Percentiles rank a stretch among this genome's conserved stretches.
phyloP scores from a whole-genome alignment of 208 protist genomes.

The Leishmania turanica region DNA sequence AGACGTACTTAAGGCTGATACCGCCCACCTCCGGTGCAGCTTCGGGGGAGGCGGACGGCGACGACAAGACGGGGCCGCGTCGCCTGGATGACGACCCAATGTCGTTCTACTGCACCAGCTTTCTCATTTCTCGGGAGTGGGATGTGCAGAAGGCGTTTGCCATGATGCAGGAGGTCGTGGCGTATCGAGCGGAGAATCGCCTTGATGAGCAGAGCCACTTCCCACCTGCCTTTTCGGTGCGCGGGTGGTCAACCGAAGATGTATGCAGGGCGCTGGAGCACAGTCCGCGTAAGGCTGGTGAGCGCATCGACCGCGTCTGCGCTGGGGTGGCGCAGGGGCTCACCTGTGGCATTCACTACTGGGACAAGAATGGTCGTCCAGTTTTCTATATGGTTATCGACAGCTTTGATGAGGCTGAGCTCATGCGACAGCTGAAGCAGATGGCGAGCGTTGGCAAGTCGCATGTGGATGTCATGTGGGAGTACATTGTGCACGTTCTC shows the following conservation, averaged over 20 bases:
- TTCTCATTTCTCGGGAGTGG: constrained; percentile 56
- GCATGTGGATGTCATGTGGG: constrained; percentile 38
- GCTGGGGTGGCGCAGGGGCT: constrained; percentile 25
- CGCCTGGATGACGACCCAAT: constrained; percentile 16
- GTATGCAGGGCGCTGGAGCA: constrained; percentile 13
- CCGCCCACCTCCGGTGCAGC: not conserved
- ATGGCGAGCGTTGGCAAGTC: constrained; percentile 36
- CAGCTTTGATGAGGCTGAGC: constrained; percentile 19
- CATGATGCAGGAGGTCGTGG: constrained; percentile 43
- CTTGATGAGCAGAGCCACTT: constrained; percentile 45
- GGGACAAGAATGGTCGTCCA: constrained; percentile 61
- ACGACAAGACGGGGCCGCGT: not conserved
- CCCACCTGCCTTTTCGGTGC: constrained; percentile 49
- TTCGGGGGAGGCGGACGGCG: constrained; percentile 4
- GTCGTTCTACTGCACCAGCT: constrained; percentile 47
- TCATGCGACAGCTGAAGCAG: constrained; percentile 36
- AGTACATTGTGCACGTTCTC: constrained; percentile 46
- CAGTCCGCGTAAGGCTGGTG: not conserved
- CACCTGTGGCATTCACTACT: constrained; percentile 60
- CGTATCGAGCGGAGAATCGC: constrained; percentile 35
- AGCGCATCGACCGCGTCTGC: constrained; percentile 37
- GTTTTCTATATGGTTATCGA: constrained; percentile 56
- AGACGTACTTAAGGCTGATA: constrained; percentile 10
- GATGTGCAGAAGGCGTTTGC: constrained; percentile 54
- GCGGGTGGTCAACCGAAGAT: constrained; percentile 33